Evolutionary conservation across 495 filamentous ascomycete species (phyloP).

Genomic region (Penicillium robsamsonii): DNA sequence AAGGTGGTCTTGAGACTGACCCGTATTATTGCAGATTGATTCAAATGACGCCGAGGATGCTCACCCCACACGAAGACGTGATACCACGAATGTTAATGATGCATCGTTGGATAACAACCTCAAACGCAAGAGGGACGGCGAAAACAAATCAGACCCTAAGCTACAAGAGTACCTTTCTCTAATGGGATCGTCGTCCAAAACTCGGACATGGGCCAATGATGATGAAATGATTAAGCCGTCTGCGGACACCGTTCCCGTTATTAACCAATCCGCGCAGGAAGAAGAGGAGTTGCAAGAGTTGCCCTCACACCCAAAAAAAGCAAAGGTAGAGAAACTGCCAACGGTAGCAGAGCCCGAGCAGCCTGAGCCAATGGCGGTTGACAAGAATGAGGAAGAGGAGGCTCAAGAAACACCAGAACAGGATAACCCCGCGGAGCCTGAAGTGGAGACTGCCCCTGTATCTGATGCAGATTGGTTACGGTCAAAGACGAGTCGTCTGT

Average conservation of each 20-base stretch:
- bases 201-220: constrained; percentile 65
- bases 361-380: constrained; percentile 29
- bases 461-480: constrained; percentile 88
- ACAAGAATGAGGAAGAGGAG: constrained; percentile 20
- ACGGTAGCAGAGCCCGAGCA: constrained; percentile 11
- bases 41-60: constrained; percentile 35
- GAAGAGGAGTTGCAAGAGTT: constrained; percentile 36
- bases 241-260: constrained; percentile 19
- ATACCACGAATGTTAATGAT: constrained; percentile 26
- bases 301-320: constrained; percentile 45
- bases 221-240: constrained; percentile 41
- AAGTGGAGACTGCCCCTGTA: constrained; percentile 26
- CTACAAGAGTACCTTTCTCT: constrained; percentile 82
- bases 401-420: constrained; percentile 21
- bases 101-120: constrained; percentile 30
- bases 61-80: constrained; percentile 35
- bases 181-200: constrained; percentile 69
- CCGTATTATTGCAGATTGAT: constrained; percentile 41
- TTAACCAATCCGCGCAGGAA: constrained; percentile 28
- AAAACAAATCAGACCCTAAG: constrained; percentile 62
- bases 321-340: constrained; percentile 26
- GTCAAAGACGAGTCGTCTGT: constrained; percentile 83
- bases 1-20: constrained; percentile 50
- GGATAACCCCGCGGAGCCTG: constrained; percentile 19
- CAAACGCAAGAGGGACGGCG: constrained; percentile 58